A percentile compares a stretch with the other conserved stretches of the same genome.
These are phyloP conservation scores for Euphorbia pulcherrima DNA, from an alignment of 345 rosid species.

Conservation along the genomic window DNA sequence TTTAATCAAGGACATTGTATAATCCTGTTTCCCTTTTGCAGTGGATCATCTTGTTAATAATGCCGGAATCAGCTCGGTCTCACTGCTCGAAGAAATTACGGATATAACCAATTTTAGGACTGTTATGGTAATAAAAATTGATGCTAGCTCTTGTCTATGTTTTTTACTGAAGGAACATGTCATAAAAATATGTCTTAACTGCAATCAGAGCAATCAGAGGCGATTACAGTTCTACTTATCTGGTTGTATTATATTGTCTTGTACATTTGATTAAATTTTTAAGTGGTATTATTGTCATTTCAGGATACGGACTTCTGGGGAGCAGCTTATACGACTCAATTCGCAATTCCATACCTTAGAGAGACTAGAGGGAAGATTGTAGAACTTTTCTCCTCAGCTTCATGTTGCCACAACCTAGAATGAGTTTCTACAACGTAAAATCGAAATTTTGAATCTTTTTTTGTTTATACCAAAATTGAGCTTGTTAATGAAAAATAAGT, in stretches of 20 bases:
- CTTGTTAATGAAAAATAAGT: neutral
- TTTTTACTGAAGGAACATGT: no score
- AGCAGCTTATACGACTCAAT: slow-evolving; percentile 36
- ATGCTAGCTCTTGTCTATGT: no score
- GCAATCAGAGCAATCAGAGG: no score
- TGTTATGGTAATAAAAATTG: slow-evolving; percentile 16
- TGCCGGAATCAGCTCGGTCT: slow-evolving; percentile 3
- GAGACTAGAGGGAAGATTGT: slow-evolving; percentile 46
- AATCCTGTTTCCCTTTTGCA: neutral
- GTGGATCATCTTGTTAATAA: slow-evolving; percentile 29
- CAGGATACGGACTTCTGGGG: slow-evolving; percentile 63
- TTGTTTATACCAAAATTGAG: neutral
- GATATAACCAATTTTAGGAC: slow-evolving; percentile 10
- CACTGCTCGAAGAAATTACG: slow-evolving; percentile 1
- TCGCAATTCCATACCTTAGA: slow-evolving; percentile 35
- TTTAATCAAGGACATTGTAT: neutral
- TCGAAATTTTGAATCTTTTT: neutral
- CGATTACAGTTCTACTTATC: no score
- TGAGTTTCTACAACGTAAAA: slow-evolving; percentile 45
- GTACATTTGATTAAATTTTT: neutral
- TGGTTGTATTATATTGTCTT: no score
- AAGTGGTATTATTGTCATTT: neutral
- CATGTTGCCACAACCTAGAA: slow-evolving; percentile 36
- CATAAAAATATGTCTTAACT: no score
- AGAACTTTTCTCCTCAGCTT: slow-evolving; percentile 26